Evolutionary conservation across 169 alveolate genomes (phyloP), one percentile per base, ranked within the genome.

Genomic region (Cryptosporidium baileyi): DNA sequence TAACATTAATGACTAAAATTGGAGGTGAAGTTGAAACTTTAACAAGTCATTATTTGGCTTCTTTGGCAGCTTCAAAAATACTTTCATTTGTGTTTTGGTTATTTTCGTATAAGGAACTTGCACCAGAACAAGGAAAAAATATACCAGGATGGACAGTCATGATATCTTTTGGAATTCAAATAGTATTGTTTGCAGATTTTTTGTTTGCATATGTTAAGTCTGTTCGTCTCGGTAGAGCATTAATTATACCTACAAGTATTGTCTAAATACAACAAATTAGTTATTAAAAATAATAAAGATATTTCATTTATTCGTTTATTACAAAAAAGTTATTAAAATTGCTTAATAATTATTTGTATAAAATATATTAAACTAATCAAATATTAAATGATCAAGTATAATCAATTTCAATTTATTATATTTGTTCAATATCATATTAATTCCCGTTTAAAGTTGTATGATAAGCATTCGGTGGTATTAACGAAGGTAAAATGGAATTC

Each of bases 1-100:
- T 90, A 41, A 81, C 88, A 43, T 54, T 92, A 44, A 89, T 92
- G 67, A 67, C 91, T n/a, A 82, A 89, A 80, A 81, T 88, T 82
- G 92, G 90, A 47, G 93, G 93, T 30, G 91, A 88, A 80, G 92
- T 92, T 51, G 93, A 92, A 80, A 63, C 82, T 45, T 82, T 85
- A 54, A 92, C 93, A n/a, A 63, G 91, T 28, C 91, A 89, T 79
- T 92, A 82, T 85, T 89, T 92, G 26, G 93, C 93, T 30, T 82
- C 92, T 26, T 67, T 80, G 40, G 89, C 93, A 44, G 40, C 88
- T 32, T 82, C 90, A 15, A 88, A 81, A 60, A 45, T 89, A 44
- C 80, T 91, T 13, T 80, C 90, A 19, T 81, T 91, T 63, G 79
- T 90, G 6, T 91, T 91, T 74, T 91, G 95, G 95, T 61, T 88